phyloP scores from a whole-genome alignment of 768 basidiomycete genomes.

The Mycena sanguinolenta region DNA sequence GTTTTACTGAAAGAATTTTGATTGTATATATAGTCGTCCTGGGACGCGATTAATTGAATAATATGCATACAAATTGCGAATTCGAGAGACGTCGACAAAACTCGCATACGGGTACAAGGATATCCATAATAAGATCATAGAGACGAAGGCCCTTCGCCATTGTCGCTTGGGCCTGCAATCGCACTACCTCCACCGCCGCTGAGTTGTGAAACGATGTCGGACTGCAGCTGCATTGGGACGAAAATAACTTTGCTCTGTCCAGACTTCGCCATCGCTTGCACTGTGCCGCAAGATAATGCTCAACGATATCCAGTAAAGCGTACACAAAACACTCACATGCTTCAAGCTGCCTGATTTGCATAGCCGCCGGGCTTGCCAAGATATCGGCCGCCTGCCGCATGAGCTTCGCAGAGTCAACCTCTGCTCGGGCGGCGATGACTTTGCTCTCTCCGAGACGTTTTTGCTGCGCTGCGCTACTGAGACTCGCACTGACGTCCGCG shows the following conservation, averaged over 20 bases:
- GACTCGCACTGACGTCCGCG: slow-evolving; percentile 87
- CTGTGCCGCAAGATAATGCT: slow-evolving; percentile 41
- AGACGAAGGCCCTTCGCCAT: slow-evolving; percentile 8
- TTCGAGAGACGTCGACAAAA: neutral
- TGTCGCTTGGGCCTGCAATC: neutral
- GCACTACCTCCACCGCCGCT: neutral
- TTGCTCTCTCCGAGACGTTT: slow-evolving; percentile 98
- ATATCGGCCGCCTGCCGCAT: slow-evolving; percentile 99
- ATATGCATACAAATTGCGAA: neutral
- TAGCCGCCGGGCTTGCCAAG: slow-evolving; percentile 92
- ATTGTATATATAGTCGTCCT: neutral
- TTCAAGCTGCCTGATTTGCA: slow-evolving; percentile 98
- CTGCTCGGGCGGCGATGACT: slow-evolving; percentile 95
- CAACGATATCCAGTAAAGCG: slow-evolving; percentile 7
- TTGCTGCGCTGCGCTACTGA: slow-evolving; percentile 96
- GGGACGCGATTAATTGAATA: neutral
- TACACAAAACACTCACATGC: slow-evolving; percentile 60
- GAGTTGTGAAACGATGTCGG: slow-evolving; percentile 72
- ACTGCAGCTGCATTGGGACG: slow-evolving; percentile 92
- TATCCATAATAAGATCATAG: neutral
- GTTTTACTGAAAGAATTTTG: neutral
- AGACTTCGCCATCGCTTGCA: slow-evolving; percentile 94
- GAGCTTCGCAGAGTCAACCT: slow-evolving; percentile 93
- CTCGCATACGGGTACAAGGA: neutral
- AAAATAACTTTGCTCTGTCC: slow-evolving; percentile 94